phyloP scores from a whole-genome alignment of 148 eudicot species.

The Chenopodium formosanum region DNA sequence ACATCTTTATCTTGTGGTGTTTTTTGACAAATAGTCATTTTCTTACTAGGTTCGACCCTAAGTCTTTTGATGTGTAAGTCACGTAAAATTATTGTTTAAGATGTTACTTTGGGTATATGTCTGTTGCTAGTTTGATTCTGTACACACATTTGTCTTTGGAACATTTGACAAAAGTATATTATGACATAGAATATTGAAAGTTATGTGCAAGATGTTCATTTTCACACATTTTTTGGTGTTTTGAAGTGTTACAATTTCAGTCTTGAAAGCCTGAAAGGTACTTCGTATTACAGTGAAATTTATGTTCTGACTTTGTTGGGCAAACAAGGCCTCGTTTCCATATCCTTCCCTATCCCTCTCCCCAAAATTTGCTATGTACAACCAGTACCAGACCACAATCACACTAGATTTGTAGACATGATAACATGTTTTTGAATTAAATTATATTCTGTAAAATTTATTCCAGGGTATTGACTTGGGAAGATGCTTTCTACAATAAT shows the following conservation, averaged over 20 bases:
- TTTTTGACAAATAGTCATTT: not conserved
- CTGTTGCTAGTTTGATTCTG: constrained; percentile 1
- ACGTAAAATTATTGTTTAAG: not conserved
- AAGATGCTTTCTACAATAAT: constrained; percentile 73
- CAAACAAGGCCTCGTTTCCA: not conserved
- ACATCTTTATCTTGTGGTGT: not conserved
- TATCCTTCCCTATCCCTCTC: not conserved
- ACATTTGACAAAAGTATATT: not conserved
- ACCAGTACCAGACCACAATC: not conserved
- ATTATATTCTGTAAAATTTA: constrained; percentile 9
- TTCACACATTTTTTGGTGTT: not conserved
- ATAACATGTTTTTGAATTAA: constrained; percentile 16
- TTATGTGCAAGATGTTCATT: not conserved
- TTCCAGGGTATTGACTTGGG: constrained; percentile 79
- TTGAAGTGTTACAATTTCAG: not conserved
- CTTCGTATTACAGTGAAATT: not conserved
- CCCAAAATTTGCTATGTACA: not conserved
- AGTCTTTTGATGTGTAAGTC: not conserved
- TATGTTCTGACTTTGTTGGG: not conserved
- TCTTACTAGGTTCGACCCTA: not conserved
- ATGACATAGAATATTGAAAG: not conserved
- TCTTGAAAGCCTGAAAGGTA: not conserved
- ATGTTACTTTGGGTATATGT: not conserved
- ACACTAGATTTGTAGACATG: not conserved
- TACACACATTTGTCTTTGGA: not conserved